Evolutionary conservation across 75 land plant species (phyloP), one percentile per base, ranked within the genome.

Genomic region (Picea glauca): DNA sequence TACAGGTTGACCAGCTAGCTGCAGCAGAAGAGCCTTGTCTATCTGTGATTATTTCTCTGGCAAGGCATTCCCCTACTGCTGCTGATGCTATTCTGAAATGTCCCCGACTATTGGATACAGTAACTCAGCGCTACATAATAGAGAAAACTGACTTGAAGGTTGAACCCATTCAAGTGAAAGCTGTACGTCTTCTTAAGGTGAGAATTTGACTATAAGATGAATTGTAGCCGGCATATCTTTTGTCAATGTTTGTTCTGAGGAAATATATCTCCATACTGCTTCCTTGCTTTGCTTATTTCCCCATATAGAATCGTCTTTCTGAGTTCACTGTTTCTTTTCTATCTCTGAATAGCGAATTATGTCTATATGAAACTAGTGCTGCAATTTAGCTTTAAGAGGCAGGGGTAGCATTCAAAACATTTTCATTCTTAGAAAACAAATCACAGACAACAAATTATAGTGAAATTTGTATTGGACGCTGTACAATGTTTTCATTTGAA

Each of bases 61-160:
- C 93, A 56, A 86, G 99, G 78, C 98, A 94, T 87, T 96, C 99
- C 58, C 95, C 95, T 61, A 76, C 82, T 72, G 89, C 82, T 79
- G 91, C 98, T 68, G 79, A 83, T 82, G 89, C 91, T 82, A 84
- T 96, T 40, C 80, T 90, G 81, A 87, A 88, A 66, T 94, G 93
- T 59, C 90, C 92, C 46, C 85, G 93, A 83, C 95, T 96, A 74
- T 76, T 94, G 62, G 77, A 91, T 58, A 84, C 90, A 2, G 78
- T 96, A 72, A 80, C 83, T 35, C 78, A 88, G 15, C 78, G 90
- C 17, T 90, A 89, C 77, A 60, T 84, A 46, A 70, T 78, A 21
- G 38, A 58, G 60, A 78, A 78, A 73, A 78, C 81, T 23, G 77
- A 62, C 43, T 54, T 75, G 57, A 80, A 81, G 61, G 63, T 81